Conservation (phyloP, 164 flowering plant genomes). For the Piper betle region DNA sequence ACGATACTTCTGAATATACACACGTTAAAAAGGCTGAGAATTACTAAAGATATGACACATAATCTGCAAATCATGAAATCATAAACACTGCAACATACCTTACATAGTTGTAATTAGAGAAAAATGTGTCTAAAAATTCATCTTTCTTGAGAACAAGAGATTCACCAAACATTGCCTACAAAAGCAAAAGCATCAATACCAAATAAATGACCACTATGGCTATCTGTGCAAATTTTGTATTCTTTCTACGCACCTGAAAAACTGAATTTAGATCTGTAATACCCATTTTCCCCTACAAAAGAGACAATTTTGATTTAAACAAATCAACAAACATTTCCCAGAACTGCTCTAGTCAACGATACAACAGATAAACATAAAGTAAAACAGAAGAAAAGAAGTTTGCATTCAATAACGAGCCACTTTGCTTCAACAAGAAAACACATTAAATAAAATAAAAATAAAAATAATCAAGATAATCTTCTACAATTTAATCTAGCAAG, state of each 20-base stretch:
- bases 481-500: neutral
- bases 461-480: neutral
- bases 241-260: conserved; percentile 44
- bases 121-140: conserved; percentile 69
- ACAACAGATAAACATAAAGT: too few species aligned
- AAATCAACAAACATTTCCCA: too few species aligned
- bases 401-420: neutral
- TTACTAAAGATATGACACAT: neutral
- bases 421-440: too few species aligned
- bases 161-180: conserved; percentile 73
- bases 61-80: neutral
- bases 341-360: too few species aligned
- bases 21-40: neutral
- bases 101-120: conserved; percentile 37
- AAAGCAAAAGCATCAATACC: conserved; percentile 4
- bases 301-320: neutral
- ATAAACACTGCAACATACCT: conserved; percentile 24
- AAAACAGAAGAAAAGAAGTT: neutral
- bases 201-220: neutral
- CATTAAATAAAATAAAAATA: neutral
- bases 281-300: conserved; percentile 65
- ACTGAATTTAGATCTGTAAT: conserved; percentile 64
- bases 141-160: conserved; percentile 62
- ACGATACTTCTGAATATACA: conserved; percentile 28
- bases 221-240: conserved; percentile 1